Conservation (phyloP, 805 yeast genomes). For the Cyberlindnera mississippiensis region DNA sequence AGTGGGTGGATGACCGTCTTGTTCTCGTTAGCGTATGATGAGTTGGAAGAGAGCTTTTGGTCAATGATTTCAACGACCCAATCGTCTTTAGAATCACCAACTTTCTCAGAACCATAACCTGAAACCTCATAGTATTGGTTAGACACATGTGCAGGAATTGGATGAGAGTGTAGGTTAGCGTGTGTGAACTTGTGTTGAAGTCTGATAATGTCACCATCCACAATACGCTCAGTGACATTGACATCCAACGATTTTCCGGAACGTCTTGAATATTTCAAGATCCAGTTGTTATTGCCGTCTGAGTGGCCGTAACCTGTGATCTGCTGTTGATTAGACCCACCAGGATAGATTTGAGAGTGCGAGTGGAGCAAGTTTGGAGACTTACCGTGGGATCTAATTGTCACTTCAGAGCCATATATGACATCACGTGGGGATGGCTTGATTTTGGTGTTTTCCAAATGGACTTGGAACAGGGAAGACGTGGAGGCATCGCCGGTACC, state of each 20-base stretch:
- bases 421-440: slow-evolving; percentile 67
- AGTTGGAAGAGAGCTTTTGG: slow-evolving; percentile 38
- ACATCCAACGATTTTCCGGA: slow-evolving; percentile 11
- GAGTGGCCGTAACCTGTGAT: slow-evolving; percentile 88
- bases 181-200: slow-evolving; percentile 67
- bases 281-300: slow-evolving; percentile 84
- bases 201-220: slow-evolving; percentile 66
- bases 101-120: slow-evolving; percentile 69
- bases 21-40: slow-evolving; percentile 44
- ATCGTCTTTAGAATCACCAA: slow-evolving; percentile 81
- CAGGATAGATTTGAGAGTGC: slow-evolving; percentile 81
- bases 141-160: slow-evolving; percentile 69
- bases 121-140: slow-evolving; percentile 75
- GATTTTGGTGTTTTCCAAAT: slow-evolving; percentile 65
- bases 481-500: slow-evolving; percentile 95
- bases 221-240: slow-evolving; percentile 29
- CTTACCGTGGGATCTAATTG: slow-evolving; percentile 60
- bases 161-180: slow-evolving; percentile 79
- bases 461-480: slow-evolving; percentile 86
- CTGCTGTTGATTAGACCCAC: slow-evolving; percentile 92
- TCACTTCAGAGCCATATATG: slow-evolving; percentile 47
- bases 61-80: slow-evolving; percentile 85
- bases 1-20: slow-evolving; percentile 63
- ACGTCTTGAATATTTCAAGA: slow-evolving; percentile 56
- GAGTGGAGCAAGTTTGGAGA: slow-evolving; percentile 82